Base-by-base conservation (phyloP, 495 filamentous ascomycete genomes). In the Penicillium atrosanguineum region DNA sequence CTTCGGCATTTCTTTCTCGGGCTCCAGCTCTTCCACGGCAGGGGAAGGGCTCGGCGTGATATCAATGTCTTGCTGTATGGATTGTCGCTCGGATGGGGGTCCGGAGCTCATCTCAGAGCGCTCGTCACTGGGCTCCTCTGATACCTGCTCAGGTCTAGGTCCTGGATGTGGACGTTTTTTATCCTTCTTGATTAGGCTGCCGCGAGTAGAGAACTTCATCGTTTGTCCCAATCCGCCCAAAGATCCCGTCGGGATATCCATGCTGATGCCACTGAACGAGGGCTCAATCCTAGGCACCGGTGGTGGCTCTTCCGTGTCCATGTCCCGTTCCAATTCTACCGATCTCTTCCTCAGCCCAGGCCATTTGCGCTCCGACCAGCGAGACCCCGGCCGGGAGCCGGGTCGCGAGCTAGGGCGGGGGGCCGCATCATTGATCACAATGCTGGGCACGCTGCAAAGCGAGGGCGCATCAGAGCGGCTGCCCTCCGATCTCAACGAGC, bases 171-270 rank as follows among this genome's bases (percentile, higher is more conserved):
- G 62, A 14, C 53, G 55, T 53, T 61, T 64, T 19, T 55, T 46
- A 18, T 64, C 57, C 37, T 64, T 59, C 28, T 60, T 67, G 42
- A 76, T 70, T 25, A 76, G 60, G 55, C 79, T 82, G 19, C 79
- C 79, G 26, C 82, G 72, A 46, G 78, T 81, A 8, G 83, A 85
- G 52, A 87, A 86, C 25, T 76, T 74, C 56, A 87, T 65, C 19
- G 78, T 67, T 45, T 75, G 76, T 7, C 72, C 74, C 39, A 87
- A 57, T 45, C 75, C 80, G 29, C 80, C 79, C 29, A 86, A 70
- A 25, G 66, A 69, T 0, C 71, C 71, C 16, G 71, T 80, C 4
- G 84, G 83, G 56, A 86, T 86, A 46, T 79, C 73, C 41, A 83
- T 68, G 26, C 74, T 65, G n/a, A 86, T 78, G 7, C 77, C 74